Conservation (phyloP, 768 basidiomycete genomes). For the Termitomyces sp. region DNA sequence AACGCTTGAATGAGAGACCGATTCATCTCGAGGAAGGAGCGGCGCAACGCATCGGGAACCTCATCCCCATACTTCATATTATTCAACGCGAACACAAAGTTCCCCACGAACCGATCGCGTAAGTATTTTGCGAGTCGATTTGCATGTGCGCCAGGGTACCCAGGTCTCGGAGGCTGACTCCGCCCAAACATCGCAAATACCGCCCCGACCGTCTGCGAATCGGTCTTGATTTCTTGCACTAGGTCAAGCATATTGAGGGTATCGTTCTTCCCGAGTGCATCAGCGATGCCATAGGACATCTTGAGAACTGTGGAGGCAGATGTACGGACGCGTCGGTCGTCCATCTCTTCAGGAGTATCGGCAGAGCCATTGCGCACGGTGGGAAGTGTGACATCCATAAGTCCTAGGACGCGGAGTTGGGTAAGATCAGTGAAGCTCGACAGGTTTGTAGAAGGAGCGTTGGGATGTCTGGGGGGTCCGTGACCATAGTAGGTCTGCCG, state of each 20-base stretch:
- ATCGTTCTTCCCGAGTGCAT: conserved; percentile 77
- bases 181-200: conserved; percentile 97
- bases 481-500: conserved; percentile 13
- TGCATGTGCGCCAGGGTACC: conserved; percentile 43
- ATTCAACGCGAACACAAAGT: conserved; percentile 53
- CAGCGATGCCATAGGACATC: conserved; percentile 96
- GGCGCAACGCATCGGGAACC: conserved; percentile 71
- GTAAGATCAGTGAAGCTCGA: conserved; percentile 87
- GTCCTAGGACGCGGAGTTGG: conserved; percentile 83
- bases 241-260: conserved; percentile 88
- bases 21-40: conserved; percentile 87
- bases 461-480: conserved; percentile 18
- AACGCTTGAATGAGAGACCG: conserved; percentile 45
- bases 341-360: conserved; percentile 77
- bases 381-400: conserved; percentile 93
- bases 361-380: conserved; percentile 39
- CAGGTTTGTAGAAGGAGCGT: conserved; percentile 21
- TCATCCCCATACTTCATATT: conserved; percentile 37
- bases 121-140: conserved; percentile 78
- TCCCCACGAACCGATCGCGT: conserved; percentile 69
- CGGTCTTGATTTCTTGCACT: conserved; percentile 72
- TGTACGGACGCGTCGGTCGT: conserved; percentile 88
- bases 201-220: conserved; percentile 65
- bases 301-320: conserved; percentile 83
- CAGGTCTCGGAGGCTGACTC: conserved; percentile 37